These are phyloP conservation scores for Paramecium tetraurelia DNA, from an alignment of 73 alveolate species.

Conservation along the genomic window DNA sequence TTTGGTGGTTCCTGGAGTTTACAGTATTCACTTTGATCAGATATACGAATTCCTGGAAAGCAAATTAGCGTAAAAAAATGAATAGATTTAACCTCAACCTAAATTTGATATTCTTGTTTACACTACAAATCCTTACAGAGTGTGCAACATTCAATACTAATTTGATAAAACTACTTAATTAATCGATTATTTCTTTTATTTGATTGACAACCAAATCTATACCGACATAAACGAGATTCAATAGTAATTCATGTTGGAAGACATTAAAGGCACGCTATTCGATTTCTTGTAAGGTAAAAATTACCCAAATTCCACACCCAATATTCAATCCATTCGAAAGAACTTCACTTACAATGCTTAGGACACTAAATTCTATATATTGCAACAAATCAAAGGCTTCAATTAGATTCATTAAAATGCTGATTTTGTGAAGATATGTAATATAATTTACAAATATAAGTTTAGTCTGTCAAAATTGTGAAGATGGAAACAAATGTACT, in stretches of 20 bases:
- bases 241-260: background rate
- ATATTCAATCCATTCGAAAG: background rate
- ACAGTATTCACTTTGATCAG: background rate
- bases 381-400: background rate
- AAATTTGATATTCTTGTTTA: background rate
- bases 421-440: background rate
- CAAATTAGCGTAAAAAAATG: background rate
- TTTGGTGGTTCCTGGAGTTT: conserved; percentile 41
- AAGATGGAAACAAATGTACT: background rate
- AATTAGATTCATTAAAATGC: background rate
- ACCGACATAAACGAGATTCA: background rate
- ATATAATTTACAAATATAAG: background rate
- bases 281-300: background rate
- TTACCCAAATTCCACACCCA: too few relatives aligned
- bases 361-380: background rate
- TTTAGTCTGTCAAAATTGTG: background rate
- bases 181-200: background rate
- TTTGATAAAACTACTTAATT: background rate
- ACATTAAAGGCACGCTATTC: background rate
- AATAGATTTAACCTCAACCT: background rate
- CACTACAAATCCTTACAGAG: background rate
- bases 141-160: background rate
- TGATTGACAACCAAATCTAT: background rate
- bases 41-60: background rate
- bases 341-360: background rate